These are phyloP conservation scores for Mycena citricolor DNA, from an alignment of 1,284 basidiomycete species.

Conservation along the genomic window DNA sequence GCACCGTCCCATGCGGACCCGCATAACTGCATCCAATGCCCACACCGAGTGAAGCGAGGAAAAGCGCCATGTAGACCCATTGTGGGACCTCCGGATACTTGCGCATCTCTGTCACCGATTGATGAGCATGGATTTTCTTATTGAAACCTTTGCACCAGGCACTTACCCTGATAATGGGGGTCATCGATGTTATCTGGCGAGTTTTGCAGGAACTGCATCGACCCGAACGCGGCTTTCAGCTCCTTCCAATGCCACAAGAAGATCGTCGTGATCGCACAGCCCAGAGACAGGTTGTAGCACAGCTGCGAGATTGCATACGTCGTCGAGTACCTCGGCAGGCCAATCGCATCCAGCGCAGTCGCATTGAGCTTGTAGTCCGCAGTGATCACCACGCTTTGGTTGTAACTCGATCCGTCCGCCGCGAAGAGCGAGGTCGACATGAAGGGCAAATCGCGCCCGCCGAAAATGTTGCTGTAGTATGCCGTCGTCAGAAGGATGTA, in stretches of 20 bases:
- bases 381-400: conserved; percentile 46
- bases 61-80: conserved; percentile 49
- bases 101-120: conserved; percentile 41
- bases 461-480: conserved; percentile 52
- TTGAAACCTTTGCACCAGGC: background rate
- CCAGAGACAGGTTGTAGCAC: conserved; percentile 50
- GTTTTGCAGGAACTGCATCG: conserved; percentile 39
- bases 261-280: conserved; percentile 49
- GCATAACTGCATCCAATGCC: conserved; percentile 55
- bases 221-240: conserved; percentile 41
- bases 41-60: conserved; percentile 49
- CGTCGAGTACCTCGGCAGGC: conserved; percentile 49
- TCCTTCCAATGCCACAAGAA: conserved; percentile 53
- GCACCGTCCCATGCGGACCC: conserved; percentile 39
- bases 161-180: conserved; percentile 44
- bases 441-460: conserved; percentile 45
- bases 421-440: conserved; percentile 52
- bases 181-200: conserved; percentile 44
- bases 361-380: conserved; percentile 41
- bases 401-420: conserved; percentile 41
- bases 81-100: conserved; percentile 55
- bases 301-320: conserved; percentile 51
- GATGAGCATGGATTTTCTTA: background rate
- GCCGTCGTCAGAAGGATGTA: conserved; percentile 46
- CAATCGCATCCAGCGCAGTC: conserved; percentile 38